Conservation (phyloP, 2,329 filamentous ascomycete species). For the Juglanconis oblonga region DNA sequence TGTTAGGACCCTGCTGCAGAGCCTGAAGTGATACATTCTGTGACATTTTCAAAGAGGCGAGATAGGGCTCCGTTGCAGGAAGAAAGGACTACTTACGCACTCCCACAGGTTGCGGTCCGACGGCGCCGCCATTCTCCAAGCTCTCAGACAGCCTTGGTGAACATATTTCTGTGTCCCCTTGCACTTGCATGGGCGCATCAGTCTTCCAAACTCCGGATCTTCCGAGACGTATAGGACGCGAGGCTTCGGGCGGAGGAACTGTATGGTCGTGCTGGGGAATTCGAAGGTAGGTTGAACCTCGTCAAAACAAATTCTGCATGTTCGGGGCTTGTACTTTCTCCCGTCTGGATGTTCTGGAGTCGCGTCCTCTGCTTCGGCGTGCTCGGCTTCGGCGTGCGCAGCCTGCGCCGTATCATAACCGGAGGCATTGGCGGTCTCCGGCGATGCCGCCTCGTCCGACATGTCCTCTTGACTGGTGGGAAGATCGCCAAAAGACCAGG, state of each 20-base stretch:
- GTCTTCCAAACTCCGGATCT: conserved; percentile 68
- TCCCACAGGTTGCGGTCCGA: conserved; percentile 72
- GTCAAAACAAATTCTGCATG: conserved; percentile 89
- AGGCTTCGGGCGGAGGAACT: conserved; percentile 28
- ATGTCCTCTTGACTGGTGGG: neutral
- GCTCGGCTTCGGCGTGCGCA: conserved; percentile 15
- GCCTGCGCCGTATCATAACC: conserved; percentile 4
- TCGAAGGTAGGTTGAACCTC: conserved; percentile 50
- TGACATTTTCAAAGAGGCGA: too few relatives aligned
- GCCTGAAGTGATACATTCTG: too few relatives aligned
- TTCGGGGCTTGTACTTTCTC: conserved; percentile 64
- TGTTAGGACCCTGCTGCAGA: too few relatives aligned
- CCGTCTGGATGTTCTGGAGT: conserved; percentile 22
- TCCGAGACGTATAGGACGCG: conserved; percentile 64
- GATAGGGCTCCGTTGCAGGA: too few relatives aligned
- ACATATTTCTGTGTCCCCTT: conserved; percentile 92
- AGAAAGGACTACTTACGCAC: conserved; percentile 42
- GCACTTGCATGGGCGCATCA: conserved; percentile 89
- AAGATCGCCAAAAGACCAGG: conserved; percentile 11
- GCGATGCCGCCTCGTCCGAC: neutral
- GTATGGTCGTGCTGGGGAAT: conserved; percentile 31
- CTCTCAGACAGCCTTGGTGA: conserved; percentile 83
- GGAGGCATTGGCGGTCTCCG: neutral
- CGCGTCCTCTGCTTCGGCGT: conserved; percentile 17
- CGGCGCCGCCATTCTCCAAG: conserved; percentile 76